These are phyloP conservation scores for Quercus cerris DNA, from an alignment of 306 rosid species.

Conservation along the genomic window DNA sequence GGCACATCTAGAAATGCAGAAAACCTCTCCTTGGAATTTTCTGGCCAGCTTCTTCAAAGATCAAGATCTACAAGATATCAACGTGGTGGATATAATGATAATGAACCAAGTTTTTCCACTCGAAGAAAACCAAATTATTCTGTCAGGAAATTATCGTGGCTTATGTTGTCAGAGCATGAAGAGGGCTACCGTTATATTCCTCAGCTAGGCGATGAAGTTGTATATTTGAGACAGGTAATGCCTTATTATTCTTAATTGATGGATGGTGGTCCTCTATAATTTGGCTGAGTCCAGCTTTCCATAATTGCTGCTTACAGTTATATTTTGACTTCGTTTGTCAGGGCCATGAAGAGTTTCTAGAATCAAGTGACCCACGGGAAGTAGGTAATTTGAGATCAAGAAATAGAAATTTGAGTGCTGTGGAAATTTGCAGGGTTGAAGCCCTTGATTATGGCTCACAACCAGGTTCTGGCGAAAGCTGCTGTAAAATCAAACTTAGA, in stretches of 20 bases:
- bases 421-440: conserved; percentile 77
- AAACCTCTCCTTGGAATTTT: conserved; percentile 28
- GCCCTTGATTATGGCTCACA: conserved; percentile 51
- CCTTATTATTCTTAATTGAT: background rate
- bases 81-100: conserved; percentile 23
- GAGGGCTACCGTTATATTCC: conserved; percentile 75
- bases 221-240: conserved; percentile 76
- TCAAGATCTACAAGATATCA: conserved; percentile 49
- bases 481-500: conserved; percentile 64
- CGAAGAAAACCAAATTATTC: conserved; percentile 37
- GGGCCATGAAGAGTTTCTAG: conserved; percentile 77
- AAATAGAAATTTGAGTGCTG: conserved; percentile 36
- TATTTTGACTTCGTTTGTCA: conserved; percentile 27
- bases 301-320: conserved; percentile 15
- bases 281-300: conserved; percentile 23
- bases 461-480: conserved; percentile 83
- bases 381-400: conserved; percentile 50
- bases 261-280: background rate
- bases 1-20: conserved; percentile 39
- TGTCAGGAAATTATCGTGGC: conserved; percentile 62
- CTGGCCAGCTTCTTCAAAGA: conserved; percentile 40
- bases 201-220: conserved; percentile 88
- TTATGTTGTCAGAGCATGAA: conserved; percentile 65
- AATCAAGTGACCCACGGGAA: conserved; percentile 17
- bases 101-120: conserved; percentile 32